Base-by-base conservation (phyloP, 495 filamentous ascomycete genomes). In the Penicillium lividum region DNA sequence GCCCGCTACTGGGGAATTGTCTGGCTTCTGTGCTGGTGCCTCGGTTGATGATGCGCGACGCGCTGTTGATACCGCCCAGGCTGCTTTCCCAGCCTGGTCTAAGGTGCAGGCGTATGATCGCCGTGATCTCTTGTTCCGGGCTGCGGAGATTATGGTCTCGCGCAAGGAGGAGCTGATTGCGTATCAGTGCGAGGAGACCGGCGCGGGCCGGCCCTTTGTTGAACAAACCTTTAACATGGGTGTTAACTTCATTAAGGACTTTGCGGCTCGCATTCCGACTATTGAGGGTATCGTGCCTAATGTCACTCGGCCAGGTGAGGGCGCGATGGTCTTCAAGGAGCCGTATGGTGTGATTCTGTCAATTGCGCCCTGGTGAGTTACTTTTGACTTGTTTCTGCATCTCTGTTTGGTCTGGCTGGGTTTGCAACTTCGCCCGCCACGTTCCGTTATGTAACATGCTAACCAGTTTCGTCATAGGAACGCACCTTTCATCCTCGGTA, bases 331-430 rank as follows among this genome's bases (percentile, higher is more conserved):
- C n/a, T 73, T 85, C 49, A 89, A 87, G 64, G 88, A 95, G 69
- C 92, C 92, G 5, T 91, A 85, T 62, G 92, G 92, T 18, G 91
- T 94, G 28, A 73, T 93, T 3, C 76, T 97, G 13, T 85, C 82
- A 30, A 91, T 95, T 72, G 91, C 90, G 18, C 91, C 93, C 30
- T 96, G 93, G 90, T 91, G 78, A 62, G 73, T 40, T 40, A 18
- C 53, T 22, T 30, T n/a, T 54, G 13, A 6, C 40, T 25, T 58
- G 36, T 54, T 51, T 13, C 18, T 38, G 5, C 38, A 25, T 51
- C 18, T 13, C 33, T 40, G 46, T 49, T 18, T 29, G 10, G 10
- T 15, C 28, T 49, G 28, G 46, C 28, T 29, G 16, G 4, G 28
- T 30, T 52, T 25, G 27, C n/a, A 52, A 40, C 28, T 34, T 25